Percentiles rank a stretch among this genome's conserved stretches.
Conservation (phyloP, 1,139 yeast genomes). For the Hansenula lynferdii region DNA sequence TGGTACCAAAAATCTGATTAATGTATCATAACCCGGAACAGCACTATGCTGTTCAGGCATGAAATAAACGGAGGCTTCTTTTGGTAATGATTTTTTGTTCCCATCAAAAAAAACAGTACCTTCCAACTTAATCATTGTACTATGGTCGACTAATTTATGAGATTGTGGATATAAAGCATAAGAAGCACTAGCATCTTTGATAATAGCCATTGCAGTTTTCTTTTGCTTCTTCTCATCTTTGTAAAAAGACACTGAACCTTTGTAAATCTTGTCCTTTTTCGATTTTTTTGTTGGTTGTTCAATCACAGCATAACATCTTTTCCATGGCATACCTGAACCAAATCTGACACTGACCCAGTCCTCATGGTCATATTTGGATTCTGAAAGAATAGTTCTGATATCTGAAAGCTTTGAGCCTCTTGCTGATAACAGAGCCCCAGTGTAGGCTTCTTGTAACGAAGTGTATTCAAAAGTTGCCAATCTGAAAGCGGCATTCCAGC, state of each 20-base stretch:
- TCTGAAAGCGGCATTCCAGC: constrained; percentile 82
- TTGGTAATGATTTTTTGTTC: constrained; percentile 50
- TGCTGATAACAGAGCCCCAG: constrained; percentile 88
- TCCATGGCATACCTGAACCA: constrained; percentile 99
- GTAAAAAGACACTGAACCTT: constrained; percentile 59
- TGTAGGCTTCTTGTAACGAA: constrained; percentile 87
- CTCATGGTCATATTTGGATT: constrained; percentile 80
- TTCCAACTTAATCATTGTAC: constrained; percentile 85
- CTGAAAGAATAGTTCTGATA: constrained; percentile 78
- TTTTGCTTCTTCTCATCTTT: constrained; percentile 68
- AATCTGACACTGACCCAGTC: constrained; percentile 95
- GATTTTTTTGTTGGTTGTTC: constrained; percentile 56
- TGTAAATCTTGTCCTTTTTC: constrained; percentile 29
- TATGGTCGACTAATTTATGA: constrained; percentile 71
- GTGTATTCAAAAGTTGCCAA: constrained; percentile 76
- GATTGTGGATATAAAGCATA: constrained; percentile 93
- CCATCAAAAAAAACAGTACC: constrained; percentile 67
- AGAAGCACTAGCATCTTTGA: constrained; percentile 66
- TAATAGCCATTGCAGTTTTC: constrained; percentile 76
- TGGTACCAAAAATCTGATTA: constrained; percentile 84
- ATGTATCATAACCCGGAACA: constrained; percentile 91
- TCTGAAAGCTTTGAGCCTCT: constrained; percentile 85
- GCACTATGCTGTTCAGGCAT: constrained; percentile 96
- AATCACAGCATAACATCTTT: constrained; percentile 87
- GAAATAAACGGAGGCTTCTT: constrained; percentile 77